Evolutionary conservation across 805 yeast species (phyloP), one percentile per base, ranked within the genome.

Genomic region (Schizosaccharomyces pombe): DNA sequence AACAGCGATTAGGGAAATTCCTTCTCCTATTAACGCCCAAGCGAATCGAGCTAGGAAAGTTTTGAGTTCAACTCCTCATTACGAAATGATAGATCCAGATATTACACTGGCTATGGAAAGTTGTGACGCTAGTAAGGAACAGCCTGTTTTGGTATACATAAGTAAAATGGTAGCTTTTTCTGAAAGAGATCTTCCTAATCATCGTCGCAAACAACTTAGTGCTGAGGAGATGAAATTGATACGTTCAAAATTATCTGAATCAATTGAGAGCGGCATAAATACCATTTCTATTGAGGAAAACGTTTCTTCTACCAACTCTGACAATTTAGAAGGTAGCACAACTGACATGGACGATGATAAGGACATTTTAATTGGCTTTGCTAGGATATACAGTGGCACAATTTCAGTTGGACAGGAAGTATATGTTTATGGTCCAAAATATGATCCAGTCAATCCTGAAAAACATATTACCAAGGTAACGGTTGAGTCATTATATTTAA

Each of bases 111-210:
- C 84, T 0, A 80, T 91, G 78, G 62, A 71, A 29, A 60, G 64
- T 0, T 89, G 97, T 68, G 82, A 81, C 58, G 67, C 73, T n/a
- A 61, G 69, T 1, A 83, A 87, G 1, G 53, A 30, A 31, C 26
- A 22, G 32, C 79, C 84, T 0, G 69, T 70, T 2, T 72, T 75
- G 61, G 94, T 93, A 0, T 91, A 81, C 65, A 85, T 89, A 0
- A 85, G 96, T 1, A 91, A 91, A 62, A 83, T 89, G 70, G 65
- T 91, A 1, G 84, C 95, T 0, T 74, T 91, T 22, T 94, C 95
- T 1, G 80, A 78, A 55, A 75, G 72, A 19, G 95, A 86, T 55
- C 68, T 89, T 26, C 95, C 96, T 0, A 68, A 69, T 34, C 75
- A 73, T 30, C 68, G 70, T 51, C 56, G 54, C 8, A 40, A 43